Evolutionary conservation across 1,139 yeast species (phyloP), one percentile per base, ranked within the genome.

Genomic region (Hanseniaspora gamundiae): DNA sequence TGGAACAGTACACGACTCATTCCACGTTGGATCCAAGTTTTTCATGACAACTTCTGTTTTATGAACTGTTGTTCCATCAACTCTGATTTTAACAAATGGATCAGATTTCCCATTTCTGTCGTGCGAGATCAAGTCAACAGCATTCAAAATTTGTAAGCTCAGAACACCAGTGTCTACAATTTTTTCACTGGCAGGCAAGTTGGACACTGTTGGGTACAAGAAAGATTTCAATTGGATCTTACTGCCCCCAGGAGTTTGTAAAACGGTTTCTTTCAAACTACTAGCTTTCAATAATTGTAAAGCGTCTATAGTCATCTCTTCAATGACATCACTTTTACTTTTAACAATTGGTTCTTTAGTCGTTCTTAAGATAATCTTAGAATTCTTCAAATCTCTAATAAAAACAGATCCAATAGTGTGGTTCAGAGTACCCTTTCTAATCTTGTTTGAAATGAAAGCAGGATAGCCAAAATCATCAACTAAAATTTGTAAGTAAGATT

Each of bases 71-170:
- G 67, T 57, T 9, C 77, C 81, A 56, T 80, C 79, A 31, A 79
- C 58, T 41, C 60, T 66, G 24, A 81, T 60, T 14, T 62, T 62
- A 42, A 71, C 71, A 55, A 69, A 74, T 47, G 93, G 91, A 65
- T 82, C 93, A 4, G 88, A 78, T 53, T 78, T 78, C 47, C 91
- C 91, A 55, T 79, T 80, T 47, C 74, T 64, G 57, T 82, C 93
- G 41, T 74, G 80, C 14, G 86, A 61, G 43, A 60, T 59, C 49
- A 82, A 61, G 46, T 68, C 62, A 24, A 68, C 68, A 19, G 78
- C 91, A 41, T 73, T 68, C 36, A 78, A 55, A 44, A 82, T 64
- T 38, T 76, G 78, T 52, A 82, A 60, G 44, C 69, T 67, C 44
- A 81, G 59, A 14, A 66, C 52, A 52, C 93, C 93, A 29, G 84